Evolutionary conservation across 2,329 filamentous ascomycete genomes (phyloP).

Genomic region (Capronia coronata): DNA sequence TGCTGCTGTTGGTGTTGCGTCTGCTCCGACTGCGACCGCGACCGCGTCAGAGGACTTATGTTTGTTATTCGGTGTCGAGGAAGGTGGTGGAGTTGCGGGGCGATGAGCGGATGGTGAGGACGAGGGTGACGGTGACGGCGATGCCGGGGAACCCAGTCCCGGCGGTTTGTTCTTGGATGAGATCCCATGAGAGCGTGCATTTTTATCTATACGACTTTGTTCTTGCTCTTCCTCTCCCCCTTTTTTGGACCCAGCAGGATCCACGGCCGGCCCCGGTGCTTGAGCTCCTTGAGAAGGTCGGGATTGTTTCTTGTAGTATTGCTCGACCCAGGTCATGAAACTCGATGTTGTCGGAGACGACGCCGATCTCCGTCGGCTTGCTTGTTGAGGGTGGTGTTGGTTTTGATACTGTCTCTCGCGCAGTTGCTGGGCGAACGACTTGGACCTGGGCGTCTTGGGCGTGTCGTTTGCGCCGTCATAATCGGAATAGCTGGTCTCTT

Average conservation of each 20-base stretch:
- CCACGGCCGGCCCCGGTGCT: neutral
- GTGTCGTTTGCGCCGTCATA: constrained; percentile 24
- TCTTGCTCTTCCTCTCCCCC: neutral
- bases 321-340: neutral
- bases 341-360: neutral
- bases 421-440: constrained; percentile 26
- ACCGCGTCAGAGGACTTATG: neutral
- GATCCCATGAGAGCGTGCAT: neutral
- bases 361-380: neutral
- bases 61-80: neutral
- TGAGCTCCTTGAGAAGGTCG: neutral
- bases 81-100: neutral
- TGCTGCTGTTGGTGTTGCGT: constrained; percentile 1
- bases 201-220: too few species aligned
- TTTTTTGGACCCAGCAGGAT: neutral
- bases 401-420: constrained; percentile 23
- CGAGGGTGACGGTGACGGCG: neutral
- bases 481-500: constrained; percentile 25
- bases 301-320: neutral
- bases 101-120: too few species aligned
- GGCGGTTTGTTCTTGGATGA: neutral
- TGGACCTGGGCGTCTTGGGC: constrained; percentile 18
- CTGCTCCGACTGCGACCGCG: neutral
- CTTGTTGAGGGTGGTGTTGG: too few species aligned
- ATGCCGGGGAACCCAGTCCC: neutral